These are phyloP conservation scores for Withania somnifera DNA, from an alignment of 305 asterid species.

Conservation along the genomic window DNA sequence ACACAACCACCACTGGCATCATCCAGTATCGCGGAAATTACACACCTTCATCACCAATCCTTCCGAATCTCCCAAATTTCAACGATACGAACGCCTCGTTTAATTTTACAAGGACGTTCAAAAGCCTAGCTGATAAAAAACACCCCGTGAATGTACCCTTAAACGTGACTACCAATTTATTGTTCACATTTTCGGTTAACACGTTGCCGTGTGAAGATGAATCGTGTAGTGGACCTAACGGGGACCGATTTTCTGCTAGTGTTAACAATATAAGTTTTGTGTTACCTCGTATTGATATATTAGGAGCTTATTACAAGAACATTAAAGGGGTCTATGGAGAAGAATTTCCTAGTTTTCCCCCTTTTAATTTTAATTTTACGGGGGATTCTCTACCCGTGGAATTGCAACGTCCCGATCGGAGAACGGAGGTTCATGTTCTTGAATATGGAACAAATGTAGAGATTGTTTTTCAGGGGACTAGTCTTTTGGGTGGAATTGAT, in stretches of 20 bases:
- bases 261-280: constrained; percentile 36
- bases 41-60: constrained; percentile 9
- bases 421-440: constrained; percentile 27
- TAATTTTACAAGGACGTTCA: constrained; percentile 20
- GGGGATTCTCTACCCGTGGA: constrained; percentile 19
- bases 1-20: constrained; percentile 32
- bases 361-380: constrained; percentile 39
- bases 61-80: constrained; percentile 23
- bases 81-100: constrained; percentile 13
- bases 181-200: constrained; percentile 42
- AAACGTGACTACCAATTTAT: constrained; percentile 8
- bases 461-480: constrained; percentile 50
- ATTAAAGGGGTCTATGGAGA: background rate
- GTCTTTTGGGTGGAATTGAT: constrained; percentile 26
- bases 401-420: constrained; percentile 10
- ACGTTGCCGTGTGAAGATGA: constrained; percentile 14
- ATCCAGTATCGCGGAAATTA: constrained; percentile 23
- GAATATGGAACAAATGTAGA: constrained; percentile 40
- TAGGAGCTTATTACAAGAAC: background rate
- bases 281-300: background rate
- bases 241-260: constrained; percentile 20
- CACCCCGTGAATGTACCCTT: constrained; percentile 40
- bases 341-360: constrained; percentile 39
- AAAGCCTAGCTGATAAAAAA: constrained; percentile 22
- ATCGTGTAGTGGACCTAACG: constrained; percentile 17